Conservation (phyloP, 768 basidiomycete genomes). For the Pholiota molesta region DNA sequence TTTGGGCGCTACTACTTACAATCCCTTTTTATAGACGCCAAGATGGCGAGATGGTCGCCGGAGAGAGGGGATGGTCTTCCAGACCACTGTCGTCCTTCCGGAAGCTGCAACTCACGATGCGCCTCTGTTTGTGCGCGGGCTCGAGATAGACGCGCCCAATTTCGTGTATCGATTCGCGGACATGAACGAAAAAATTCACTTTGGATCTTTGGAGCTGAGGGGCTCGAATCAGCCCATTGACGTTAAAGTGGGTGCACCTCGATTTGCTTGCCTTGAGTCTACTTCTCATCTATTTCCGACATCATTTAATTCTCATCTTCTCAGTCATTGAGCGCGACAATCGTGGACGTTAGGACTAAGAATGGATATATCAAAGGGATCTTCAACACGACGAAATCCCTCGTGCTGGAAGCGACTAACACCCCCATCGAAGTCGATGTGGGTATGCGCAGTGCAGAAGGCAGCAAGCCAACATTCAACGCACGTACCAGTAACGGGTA, state of each 20-base stretch:
- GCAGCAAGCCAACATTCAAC: background rate
- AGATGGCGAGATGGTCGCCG: background rate
- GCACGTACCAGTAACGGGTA: constrained; percentile 11
- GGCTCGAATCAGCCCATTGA: constrained; percentile 12
- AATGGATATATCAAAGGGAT: constrained; percentile 5
- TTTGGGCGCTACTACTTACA: too few relatives aligned
- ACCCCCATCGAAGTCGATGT: constrained; percentile 7
- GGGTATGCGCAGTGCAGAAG: background rate
- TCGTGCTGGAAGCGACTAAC: constrained; percentile 5
- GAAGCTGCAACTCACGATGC: constrained; percentile 2
- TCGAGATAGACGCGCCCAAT: constrained; percentile 47
- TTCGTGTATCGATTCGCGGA: constrained; percentile 43
- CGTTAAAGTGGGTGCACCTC: constrained; percentile 1
- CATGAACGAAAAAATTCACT: constrained; percentile 5
- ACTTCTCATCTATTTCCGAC: too few relatives aligned
- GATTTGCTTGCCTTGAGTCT: background rate
- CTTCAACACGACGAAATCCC: constrained; percentile 3
- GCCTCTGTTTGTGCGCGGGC: constrained; percentile 37
- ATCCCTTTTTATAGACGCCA: constrained; percentile 14
- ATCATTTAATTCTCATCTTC: background rate
- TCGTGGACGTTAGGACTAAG: background rate
- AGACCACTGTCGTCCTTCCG: constrained; percentile 19
- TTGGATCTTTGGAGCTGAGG: constrained; percentile 4
- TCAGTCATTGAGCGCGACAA: constrained; percentile 4
- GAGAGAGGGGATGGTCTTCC: constrained; percentile 13